Conservation (phyloP, 2,329 filamentous ascomycete species). For the Hymenoscyphus fraxineus region DNA sequence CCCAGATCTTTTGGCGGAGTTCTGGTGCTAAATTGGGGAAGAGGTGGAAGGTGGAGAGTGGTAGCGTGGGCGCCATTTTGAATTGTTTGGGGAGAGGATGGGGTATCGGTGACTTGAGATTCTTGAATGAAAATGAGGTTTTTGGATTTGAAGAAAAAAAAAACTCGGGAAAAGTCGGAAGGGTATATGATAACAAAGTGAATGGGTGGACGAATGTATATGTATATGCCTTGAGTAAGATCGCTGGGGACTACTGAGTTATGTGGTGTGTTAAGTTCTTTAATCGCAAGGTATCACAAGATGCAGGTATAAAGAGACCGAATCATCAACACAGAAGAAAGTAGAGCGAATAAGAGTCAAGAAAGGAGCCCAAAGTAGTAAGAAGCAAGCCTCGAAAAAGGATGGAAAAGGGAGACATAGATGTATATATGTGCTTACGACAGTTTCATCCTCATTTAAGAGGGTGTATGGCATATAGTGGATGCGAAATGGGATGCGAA, state of each 20-base stretch:
- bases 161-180: neutral
- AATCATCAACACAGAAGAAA: neutral
- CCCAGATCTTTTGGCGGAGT: slow-evolving; percentile 31
- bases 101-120: neutral
- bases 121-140: neutral
- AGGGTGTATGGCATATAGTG: neutral
- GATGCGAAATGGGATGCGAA: no score
- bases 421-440: neutral
- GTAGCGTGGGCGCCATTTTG: slow-evolving; percentile 13
- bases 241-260: neutral
- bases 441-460: neutral
- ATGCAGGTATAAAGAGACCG: neutral
- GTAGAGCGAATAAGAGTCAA: neutral
- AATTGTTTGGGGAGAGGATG: neutral
- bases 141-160: neutral
- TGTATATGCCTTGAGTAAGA: neutral
- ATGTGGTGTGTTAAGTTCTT: neutral
- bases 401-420: neutral
- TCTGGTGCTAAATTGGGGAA: slow-evolving; percentile 31
- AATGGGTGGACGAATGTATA: no score
- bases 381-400: neutral
- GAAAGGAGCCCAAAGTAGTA: neutral
- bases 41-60: slow-evolving; percentile 23
- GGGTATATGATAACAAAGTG: neutral
- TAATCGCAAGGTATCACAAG: neutral